phyloP scores from a whole-genome alignment of 306 rosid genomes.

The Cucumis melo region DNA sequence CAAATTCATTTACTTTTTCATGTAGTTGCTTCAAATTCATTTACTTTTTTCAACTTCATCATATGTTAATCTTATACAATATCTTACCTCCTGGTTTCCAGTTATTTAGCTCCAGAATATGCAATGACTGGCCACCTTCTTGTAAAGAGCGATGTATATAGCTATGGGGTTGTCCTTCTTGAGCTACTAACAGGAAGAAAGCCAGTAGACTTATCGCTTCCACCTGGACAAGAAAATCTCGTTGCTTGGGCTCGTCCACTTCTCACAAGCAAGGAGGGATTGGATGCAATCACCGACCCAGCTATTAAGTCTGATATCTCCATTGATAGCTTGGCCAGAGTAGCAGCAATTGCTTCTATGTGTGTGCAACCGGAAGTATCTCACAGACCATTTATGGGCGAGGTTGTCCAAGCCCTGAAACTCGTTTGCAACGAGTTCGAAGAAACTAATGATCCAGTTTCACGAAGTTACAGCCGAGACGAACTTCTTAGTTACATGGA shows the following conservation, averaged over 20 bases:
- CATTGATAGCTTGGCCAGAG: slow-evolving; percentile 46
- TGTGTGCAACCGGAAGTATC: slow-evolving; percentile 94
- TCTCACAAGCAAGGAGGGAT: slow-evolving; percentile 60
- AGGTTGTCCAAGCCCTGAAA: slow-evolving; percentile 93
- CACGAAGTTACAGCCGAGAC: slow-evolving; percentile 37
- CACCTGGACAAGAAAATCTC: slow-evolving; percentile 90
- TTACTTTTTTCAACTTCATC: neutral
- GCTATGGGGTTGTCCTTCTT: slow-evolving; percentile 94
- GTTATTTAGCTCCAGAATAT: slow-evolving; percentile 95
- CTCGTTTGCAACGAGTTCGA: slow-evolving; percentile 79
- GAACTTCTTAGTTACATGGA: slow-evolving; percentile 19
- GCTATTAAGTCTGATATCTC: slow-evolving; percentile 35
- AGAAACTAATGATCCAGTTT: slow-evolving; percentile 31
- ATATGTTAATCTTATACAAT: neutral
- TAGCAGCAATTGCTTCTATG: slow-evolving; percentile 97
- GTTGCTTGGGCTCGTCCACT: slow-evolving; percentile 91
- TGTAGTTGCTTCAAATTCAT: neutral
- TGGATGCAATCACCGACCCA: slow-evolving; percentile 61
- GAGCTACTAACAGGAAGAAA: slow-evolving; percentile 92
- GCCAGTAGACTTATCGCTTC: slow-evolving; percentile 84
- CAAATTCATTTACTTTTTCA: neutral
- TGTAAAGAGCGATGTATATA: slow-evolving; percentile 94
- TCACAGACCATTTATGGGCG: slow-evolving; percentile 96
- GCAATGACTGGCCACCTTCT: slow-evolving; percentile 99
- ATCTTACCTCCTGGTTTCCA: slow-evolving; percentile 18